These are phyloP conservation scores for Hypoxylon sp. DNA, from an alignment of 2,329 filamentous ascomycete genomes.

Conservation along the genomic window DNA sequence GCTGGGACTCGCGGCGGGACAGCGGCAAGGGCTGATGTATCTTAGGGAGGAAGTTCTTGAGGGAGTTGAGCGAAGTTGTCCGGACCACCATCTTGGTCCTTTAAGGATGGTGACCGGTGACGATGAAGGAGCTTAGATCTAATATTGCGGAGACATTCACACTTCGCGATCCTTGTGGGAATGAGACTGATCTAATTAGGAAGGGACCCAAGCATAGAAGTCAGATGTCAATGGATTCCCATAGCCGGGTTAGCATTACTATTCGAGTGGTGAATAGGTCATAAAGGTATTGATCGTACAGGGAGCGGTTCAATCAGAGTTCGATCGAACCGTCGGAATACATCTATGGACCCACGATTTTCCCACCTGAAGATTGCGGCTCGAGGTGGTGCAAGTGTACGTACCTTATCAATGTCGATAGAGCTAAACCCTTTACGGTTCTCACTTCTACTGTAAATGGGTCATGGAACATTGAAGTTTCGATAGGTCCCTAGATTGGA, in stretches of 20 bases:
- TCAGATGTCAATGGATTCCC: neutral
- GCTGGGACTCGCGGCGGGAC: constrained; percentile 65
- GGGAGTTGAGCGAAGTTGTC: constrained; percentile 57
- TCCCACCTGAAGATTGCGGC: neutral
- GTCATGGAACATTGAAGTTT: neutral
- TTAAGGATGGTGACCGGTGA: constrained; percentile 17
- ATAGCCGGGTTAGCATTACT: constrained; percentile 7
- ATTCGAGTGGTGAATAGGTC: neutral
- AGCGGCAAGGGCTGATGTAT: constrained; percentile 69
- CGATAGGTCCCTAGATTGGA: neutral
- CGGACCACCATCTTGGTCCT: constrained; percentile 50
- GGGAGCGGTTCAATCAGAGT: neutral
- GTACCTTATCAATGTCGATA: neutral
- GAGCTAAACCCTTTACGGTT: constrained; percentile 1
- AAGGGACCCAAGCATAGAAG: neutral
- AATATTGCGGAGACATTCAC: constrained; percentile 22
- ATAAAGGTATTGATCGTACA: constrained; percentile 9
- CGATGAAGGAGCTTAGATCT: constrained; percentile 13
- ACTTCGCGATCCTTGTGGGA: neutral
- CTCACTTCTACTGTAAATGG: neutral
- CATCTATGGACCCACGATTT: neutral
- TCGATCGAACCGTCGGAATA: constrained; percentile 2
- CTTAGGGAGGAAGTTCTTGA: constrained; percentile 60
- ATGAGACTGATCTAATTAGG: neutral
- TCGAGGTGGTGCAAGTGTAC: constrained; percentile 2